A percentile compares a stretch with the other conserved stretches of the same genome.
These are phyloP conservation scores for Fusarium veterinarium DNA, from an alignment of 2,329 filamentous ascomycete species.

Conservation along the genomic window DNA sequence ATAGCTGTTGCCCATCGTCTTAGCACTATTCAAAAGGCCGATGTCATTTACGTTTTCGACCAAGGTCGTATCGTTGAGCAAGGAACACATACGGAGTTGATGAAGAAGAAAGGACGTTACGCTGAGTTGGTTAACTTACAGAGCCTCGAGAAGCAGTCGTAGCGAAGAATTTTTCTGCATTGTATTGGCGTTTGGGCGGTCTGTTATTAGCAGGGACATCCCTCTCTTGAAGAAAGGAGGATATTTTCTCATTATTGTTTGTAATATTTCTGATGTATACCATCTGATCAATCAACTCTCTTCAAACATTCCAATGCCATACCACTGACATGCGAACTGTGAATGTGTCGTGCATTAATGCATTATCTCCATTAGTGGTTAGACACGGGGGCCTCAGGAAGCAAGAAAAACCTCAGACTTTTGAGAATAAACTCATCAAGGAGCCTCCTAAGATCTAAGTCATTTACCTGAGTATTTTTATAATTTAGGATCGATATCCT, in stretches of 20 bases:
- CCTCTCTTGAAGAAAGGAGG: conserved; percentile 1
- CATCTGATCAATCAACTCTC: conserved; percentile 20
- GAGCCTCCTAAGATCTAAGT: background rate
- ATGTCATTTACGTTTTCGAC: conserved; percentile 97
- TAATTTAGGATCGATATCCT: background rate
- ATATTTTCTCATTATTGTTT: conserved; percentile 6
- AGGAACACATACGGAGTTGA: conserved; percentile 81
- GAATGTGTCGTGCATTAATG: background rate
- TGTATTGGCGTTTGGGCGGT: conserved; percentile 30
- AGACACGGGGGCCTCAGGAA: background rate
- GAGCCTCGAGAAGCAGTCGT: conserved; percentile 71
- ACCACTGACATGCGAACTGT: background rate
- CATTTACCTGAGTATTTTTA: background rate
- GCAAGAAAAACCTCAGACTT: background rate
- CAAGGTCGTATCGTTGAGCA: conserved; percentile 86
- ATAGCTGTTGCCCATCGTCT: conserved; percentile 94
- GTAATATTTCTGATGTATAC: conserved; percentile 14
- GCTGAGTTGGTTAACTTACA: conserved; percentile 84
- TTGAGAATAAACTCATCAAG: background rate
- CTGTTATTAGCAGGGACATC: background rate
- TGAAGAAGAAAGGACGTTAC: conserved; percentile 77
- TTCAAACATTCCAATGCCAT: background rate
- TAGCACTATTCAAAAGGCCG: conserved; percentile 93
- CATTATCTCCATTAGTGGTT: background rate
- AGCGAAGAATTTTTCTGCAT: background rate